Evolutionary conservation across 352 stramenopile genomes (phyloP).

Genomic region (Globisporangium cystogenes): DNA sequence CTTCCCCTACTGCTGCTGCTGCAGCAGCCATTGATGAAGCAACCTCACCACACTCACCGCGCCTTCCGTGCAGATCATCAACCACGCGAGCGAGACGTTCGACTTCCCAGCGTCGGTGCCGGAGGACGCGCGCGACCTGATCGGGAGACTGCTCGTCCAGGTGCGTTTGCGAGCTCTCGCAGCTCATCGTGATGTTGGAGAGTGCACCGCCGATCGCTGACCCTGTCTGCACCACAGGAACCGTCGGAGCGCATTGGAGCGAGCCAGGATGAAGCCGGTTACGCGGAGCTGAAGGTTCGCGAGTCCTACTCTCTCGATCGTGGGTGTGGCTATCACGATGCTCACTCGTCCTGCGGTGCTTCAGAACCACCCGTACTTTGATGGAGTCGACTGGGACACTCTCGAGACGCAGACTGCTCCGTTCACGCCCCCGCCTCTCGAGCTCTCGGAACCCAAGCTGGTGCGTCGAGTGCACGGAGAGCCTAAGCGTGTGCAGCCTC

Average conservation of each 20-base stretch:
- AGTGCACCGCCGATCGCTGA: too few species aligned
- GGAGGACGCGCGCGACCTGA: constrained; percentile 62
- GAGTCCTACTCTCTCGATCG: too few species aligned
- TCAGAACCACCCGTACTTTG: constrained; percentile 76
- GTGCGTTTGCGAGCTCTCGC: constrained; percentile 7
- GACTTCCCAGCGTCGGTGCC: constrained; percentile 66
- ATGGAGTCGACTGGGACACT: constrained; percentile 67
- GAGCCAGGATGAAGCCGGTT: constrained; percentile 59
- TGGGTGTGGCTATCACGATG: too few species aligned
- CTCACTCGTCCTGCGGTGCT: too few species aligned
- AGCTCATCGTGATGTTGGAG: too few species aligned
- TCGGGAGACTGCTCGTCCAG: constrained; percentile 71
- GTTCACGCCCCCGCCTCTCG: constrained; percentile 47
- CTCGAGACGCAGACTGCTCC: constrained; percentile 47
- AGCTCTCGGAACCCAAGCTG: constrained; percentile 55
- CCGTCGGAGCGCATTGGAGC: constrained; percentile 65
- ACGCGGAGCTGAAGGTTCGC: constrained; percentile 56
- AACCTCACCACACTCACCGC: too few species aligned
- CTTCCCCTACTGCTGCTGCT: too few species aligned
- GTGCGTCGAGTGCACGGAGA: constrained; percentile 18
- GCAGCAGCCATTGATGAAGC: too few species aligned
- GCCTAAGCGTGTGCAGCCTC: too few species aligned
- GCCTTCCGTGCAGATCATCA: constrained; percentile 49
- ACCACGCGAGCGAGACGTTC: constrained; percentile 73
- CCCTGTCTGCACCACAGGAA: constrained; percentile 13